A percentile compares a stretch with the other conserved stretches of the same genome.
Evolutionary conservation across 2,329 filamentous ascomycete genomes (phyloP).

Genomic region (Pestalotiopsis sp.): DNA sequence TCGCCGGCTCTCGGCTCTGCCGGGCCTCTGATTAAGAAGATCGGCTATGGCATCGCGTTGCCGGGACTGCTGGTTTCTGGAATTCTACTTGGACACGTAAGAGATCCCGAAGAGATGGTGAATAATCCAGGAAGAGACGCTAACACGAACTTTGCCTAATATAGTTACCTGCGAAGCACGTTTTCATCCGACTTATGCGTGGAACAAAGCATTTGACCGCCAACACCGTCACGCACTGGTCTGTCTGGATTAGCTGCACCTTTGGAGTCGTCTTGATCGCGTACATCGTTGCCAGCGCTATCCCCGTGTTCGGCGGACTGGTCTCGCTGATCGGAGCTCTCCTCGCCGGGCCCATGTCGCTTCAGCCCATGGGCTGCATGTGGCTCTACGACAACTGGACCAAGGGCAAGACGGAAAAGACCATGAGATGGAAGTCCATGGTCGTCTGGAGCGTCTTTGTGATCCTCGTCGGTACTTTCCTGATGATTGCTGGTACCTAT

Average conservation of each 20-base stretch:
- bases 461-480: conserved; percentile 38
- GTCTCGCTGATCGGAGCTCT: conserved; percentile 33
- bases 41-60: conserved; percentile 6
- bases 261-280: conserved; percentile 24
- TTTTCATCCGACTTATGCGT: conserved; percentile 32
- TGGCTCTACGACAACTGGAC: conserved; percentile 46
- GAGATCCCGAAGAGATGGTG: not conserved
- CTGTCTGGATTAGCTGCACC: conserved; percentile 33
- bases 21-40: conserved; percentile 5
- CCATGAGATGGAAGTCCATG: conserved; percentile 19
- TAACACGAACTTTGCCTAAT: not conserved
- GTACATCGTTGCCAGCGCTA: conserved; percentile 30
- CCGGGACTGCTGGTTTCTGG: not conserved
- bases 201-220: conserved; percentile 30
- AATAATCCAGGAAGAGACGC: not conserved
- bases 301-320: conserved; percentile 30
- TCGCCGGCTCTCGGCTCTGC: not conserved
- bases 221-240: conserved; percentile 31
- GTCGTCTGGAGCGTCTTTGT: conserved; percentile 32
- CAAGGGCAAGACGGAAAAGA: conserved; percentile 19
- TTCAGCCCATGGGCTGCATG: conserved; percentile 39
- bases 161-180: conserved; percentile 27
- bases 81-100: not conserved
- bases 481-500: conserved; percentile 47
- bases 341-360: conserved; percentile 28